phyloP scores from a whole-genome alignment of 371 early-diverging fungal species.

The Mucor indicus region DNA sequence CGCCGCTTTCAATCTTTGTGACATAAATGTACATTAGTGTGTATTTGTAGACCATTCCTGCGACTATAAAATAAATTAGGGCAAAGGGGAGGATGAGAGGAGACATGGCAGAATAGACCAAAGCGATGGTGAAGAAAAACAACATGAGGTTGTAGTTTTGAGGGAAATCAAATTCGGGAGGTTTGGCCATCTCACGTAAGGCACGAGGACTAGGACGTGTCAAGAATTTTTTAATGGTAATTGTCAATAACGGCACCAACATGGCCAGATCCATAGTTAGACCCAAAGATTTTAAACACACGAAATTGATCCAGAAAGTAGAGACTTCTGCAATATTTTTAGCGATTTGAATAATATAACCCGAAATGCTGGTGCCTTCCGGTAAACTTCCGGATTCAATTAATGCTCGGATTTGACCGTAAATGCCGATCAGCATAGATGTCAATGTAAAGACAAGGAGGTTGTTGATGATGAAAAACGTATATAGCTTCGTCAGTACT shows the following conservation, averaged over 20 bases:
- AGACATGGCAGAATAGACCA: conserved; percentile 75
- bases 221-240: conserved; percentile 58
- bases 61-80: conserved; percentile 63
- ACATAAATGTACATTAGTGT: conserved; percentile 68
- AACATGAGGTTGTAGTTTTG: conserved; percentile 67
- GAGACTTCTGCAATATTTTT: conserved; percentile 45
- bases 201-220: conserved; percentile 74
- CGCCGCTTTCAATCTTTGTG: conserved; percentile 70
- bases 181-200: conserved; percentile 57
- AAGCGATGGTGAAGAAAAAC: conserved; percentile 75
- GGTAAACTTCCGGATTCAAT: conserved; percentile 38
- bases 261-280: conserved; percentile 69
- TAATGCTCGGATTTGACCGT: conserved; percentile 45
- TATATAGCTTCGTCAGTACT: conserved; percentile 75
- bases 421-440: conserved; percentile 57
- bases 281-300: conserved; percentile 58
- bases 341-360: conserved; percentile 35
- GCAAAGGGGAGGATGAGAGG: conserved; percentile 79
- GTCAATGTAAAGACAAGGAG: conserved; percentile 64
- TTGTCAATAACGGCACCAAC: conserved; percentile 56
- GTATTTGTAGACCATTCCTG: conserved; percentile 72
- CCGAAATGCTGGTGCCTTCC: conserved; percentile 10
- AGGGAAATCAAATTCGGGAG: conserved; percentile 72
- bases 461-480: conserved; percentile 76
- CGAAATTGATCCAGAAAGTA: conserved; percentile 72